Conservation (phyloP, 352 stramenopile species). For the Globisporangium polare region DNA sequence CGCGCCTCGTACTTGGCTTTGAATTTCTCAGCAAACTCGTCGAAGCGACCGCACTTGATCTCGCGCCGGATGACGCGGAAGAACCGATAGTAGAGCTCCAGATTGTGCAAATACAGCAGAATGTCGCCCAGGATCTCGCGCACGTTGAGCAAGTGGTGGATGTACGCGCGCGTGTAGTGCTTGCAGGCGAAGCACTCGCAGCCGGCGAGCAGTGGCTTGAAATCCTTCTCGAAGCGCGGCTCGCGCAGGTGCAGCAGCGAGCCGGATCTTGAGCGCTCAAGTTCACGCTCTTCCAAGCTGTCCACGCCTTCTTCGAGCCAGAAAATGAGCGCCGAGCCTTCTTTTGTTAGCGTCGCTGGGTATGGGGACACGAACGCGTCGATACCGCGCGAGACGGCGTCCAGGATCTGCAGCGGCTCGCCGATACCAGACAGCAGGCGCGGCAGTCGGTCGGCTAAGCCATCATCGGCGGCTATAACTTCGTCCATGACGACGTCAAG, state of each 20-base stretch:
- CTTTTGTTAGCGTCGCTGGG: constrained; percentile 45
- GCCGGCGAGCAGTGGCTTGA: constrained; percentile 46
- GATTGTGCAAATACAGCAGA: constrained; percentile 86
- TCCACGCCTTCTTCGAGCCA: constrained; percentile 45
- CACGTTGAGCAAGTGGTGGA: constrained; percentile 92
- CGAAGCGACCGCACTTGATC: constrained; percentile 42
- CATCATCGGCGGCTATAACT: constrained; percentile 12
- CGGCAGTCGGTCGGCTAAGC: constrained; percentile 26
- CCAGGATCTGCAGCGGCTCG: constrained; percentile 58
- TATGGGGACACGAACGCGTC: constrained; percentile 73
- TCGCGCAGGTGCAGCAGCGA: constrained; percentile 67
- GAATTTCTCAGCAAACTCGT: constrained; percentile 40
- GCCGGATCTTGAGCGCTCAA: constrained; percentile 30
- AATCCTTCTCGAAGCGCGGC: constrained; percentile 57
- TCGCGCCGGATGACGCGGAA: constrained; percentile 53
- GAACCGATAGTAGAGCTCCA: constrained; percentile 75
- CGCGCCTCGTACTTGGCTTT: constrained; percentile 40
- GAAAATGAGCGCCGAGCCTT: constrained; percentile 47
- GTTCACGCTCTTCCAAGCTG: constrained; percentile 23
- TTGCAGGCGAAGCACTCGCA: constrained; percentile 76
- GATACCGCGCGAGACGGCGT: constrained; percentile 43
- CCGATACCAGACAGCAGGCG: constrained; percentile 65
- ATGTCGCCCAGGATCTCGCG: constrained; percentile 92
- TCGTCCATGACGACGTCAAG: constrained; percentile 46
- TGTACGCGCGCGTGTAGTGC: constrained; percentile 82